Evolutionary conservation across 148 eudicot species (phyloP).

Genomic region (Rhododendron griersonianum): DNA sequence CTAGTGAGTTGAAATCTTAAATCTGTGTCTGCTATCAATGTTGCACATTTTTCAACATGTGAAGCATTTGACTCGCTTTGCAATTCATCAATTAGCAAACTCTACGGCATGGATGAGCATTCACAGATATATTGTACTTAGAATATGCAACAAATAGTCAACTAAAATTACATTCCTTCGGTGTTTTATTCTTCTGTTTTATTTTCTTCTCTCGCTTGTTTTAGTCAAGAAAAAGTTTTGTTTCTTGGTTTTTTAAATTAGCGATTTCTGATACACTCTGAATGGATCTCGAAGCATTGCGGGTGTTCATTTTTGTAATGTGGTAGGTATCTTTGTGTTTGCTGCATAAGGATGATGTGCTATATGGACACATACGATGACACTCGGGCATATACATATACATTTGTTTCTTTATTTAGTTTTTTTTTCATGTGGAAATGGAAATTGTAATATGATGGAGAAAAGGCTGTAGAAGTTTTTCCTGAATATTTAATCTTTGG

Average conservation of each 20-base stretch:
- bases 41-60: background rate
- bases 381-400: background rate
- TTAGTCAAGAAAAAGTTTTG: background rate
- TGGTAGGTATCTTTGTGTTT: background rate
- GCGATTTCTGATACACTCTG: background rate
- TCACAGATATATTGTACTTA: background rate
- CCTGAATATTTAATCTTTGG: background rate
- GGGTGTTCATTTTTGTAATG: background rate
- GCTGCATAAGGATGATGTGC: background rate
- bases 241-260: background rate
- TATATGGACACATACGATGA: background rate
- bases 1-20: conserved; percentile 38
- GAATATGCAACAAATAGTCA: background rate
- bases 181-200: background rate
- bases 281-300: background rate
- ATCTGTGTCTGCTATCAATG: background rate
- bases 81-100: background rate
- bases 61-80: background rate
- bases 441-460: background rate
- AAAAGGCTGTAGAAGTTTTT: background rate
- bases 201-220: background rate
- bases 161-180: background rate
- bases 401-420: too few relatives aligned
- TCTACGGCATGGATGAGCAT: background rate
- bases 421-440: background rate